Conservation (phyloP, 495 filamentous ascomycete genomes). For the Recurvomyces mirabilis region DNA sequence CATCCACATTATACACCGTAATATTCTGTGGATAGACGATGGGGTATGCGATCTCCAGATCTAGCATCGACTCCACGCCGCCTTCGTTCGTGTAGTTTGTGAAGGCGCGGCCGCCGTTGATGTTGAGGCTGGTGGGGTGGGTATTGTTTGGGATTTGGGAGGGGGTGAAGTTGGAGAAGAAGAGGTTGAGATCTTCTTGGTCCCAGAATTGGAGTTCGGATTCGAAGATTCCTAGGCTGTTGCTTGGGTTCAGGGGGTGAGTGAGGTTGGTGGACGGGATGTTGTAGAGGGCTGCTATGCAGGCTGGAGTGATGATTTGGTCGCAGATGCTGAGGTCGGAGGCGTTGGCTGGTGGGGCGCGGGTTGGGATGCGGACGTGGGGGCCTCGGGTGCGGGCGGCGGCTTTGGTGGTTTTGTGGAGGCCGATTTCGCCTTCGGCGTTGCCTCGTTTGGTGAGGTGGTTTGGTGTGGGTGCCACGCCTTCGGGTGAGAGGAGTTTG, state of each 20-base stretch:
- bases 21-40: slow-evolving; percentile 18
- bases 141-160: slow-evolving; percentile 11
- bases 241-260: slow-evolving; percentile 1
- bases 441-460: slow-evolving; percentile 4
- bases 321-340: slow-evolving; percentile 13
- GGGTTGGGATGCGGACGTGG: background rate
- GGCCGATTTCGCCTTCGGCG: too few species aligned
- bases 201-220: slow-evolving; percentile 11
- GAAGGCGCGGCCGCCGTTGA: slow-evolving; percentile 8
- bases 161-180: slow-evolving; percentile 14
- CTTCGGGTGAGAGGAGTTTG: slow-evolving; percentile 9
- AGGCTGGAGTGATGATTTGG: slow-evolving; percentile 12
- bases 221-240: slow-evolving; percentile 11
- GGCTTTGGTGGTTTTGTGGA: too few species aligned
- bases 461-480: background rate
- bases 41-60: slow-evolving; percentile 7
- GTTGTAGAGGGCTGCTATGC: slow-evolving; percentile 13
- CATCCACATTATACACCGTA: slow-evolving; percentile 16
- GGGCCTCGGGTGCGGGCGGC: too few species aligned
- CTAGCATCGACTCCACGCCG: slow-evolving; percentile 5
- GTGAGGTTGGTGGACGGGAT: slow-evolving; percentile 1
- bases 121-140: slow-evolving; percentile 1
- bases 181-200: slow-evolving; percentile 12
- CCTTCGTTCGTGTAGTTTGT: slow-evolving; percentile 1
- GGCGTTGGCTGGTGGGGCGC: background rate